phyloP scores from a whole-genome alignment of 495 filamentous ascomycete species.

The Annulohypoxylon maeteangense region DNA sequence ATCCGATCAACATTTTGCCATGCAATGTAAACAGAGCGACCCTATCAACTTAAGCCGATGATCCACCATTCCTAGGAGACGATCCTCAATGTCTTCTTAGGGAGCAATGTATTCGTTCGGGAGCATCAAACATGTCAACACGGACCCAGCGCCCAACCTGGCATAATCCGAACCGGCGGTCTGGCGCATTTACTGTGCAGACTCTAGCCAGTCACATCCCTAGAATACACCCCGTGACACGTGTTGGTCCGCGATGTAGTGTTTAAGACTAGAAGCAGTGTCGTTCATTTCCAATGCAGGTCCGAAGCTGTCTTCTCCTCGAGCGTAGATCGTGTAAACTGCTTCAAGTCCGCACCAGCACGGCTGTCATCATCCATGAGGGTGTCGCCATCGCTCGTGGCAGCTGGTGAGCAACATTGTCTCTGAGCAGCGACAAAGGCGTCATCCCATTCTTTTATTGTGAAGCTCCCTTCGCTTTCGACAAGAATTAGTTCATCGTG shows the following conservation, averaged over 20 bases:
- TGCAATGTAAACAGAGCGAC: slow-evolving; percentile 17
- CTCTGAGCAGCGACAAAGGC: slow-evolving; percentile 71
- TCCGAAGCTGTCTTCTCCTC: slow-evolving; percentile 67
- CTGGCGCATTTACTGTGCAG: slow-evolving; percentile 3
- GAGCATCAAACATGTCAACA: slow-evolving; percentile 34
- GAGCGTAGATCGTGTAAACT: slow-evolving; percentile 72
- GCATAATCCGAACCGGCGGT: slow-evolving; percentile 23
- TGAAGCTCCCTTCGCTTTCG: slow-evolving; percentile 85
- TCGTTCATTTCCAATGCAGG: slow-evolving; percentile 67
- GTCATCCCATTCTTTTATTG: slow-evolving; percentile 78
- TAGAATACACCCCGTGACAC: slow-evolving; percentile 14
- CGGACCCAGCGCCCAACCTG: slow-evolving; percentile 8
- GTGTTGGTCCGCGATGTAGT: slow-evolving; percentile 12
- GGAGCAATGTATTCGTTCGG: slow-evolving; percentile 26
- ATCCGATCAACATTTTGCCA: slow-evolving; percentile 28
- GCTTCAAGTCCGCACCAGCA: slow-evolving; percentile 59
- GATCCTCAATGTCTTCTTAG: slow-evolving; percentile 29
- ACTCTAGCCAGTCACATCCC: slow-evolving; percentile 27
- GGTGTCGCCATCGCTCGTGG: slow-evolving; percentile 54
- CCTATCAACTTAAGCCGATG: slow-evolving; percentile 17
- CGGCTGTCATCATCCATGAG: slow-evolving; percentile 56
- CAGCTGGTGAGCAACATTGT: slow-evolving; percentile 66
- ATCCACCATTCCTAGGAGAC: slow-evolving; percentile 37
- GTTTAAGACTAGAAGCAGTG: background rate
- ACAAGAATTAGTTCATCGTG: slow-evolving; percentile 77